A percentile compares a stretch with the other conserved stretches of the same genome.
Evolutionary conservation across 495 filamentous ascomycete species (phyloP).

Genomic region (Neurospora sp.): DNA sequence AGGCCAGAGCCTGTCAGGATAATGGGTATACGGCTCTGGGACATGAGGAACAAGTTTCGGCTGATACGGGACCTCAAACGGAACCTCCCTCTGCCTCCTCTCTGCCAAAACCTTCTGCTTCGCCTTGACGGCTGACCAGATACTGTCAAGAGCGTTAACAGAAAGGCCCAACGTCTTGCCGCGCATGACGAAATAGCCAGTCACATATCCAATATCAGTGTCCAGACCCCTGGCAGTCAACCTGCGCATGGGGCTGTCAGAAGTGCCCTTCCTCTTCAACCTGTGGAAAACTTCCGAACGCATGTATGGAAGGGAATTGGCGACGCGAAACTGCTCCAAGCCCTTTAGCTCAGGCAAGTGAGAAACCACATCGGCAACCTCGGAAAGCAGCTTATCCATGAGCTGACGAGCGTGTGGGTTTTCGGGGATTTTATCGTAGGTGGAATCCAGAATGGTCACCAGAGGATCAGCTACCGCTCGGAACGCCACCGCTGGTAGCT

Average conservation of each 20-base stretch:
- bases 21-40: neutral
- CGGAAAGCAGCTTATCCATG: slow-evolving; percentile 55
- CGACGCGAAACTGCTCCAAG: slow-evolving; percentile 45
- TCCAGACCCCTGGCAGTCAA: slow-evolving; percentile 41
- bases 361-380: slow-evolving; percentile 29
- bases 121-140: slow-evolving; percentile 25
- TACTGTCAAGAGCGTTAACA: slow-evolving; percentile 47
- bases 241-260: slow-evolving; percentile 55
- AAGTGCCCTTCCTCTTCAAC: slow-evolving; percentile 36
- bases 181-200: slow-evolving; percentile 68
- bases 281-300: slow-evolving; percentile 24
- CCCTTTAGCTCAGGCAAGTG: slow-evolving; percentile 49
- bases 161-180: slow-evolving; percentile 57
- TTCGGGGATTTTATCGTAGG: slow-evolving; percentile 57
- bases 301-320: slow-evolving; percentile 30
- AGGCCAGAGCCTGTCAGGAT: neutral
- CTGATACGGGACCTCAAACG: slow-evolving; percentile 9
- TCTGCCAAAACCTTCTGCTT: slow-evolving; percentile 11
- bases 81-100: slow-evolving; percentile 14
- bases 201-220: slow-evolving; percentile 71
- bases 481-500: slow-evolving; percentile 69
- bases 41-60: neutral
- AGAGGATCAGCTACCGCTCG: slow-evolving; percentile 68
- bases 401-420: slow-evolving; percentile 50
- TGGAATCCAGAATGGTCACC: slow-evolving; percentile 59